phyloP scores from a whole-genome alignment of 2,329 filamentous ascomycete species.

The Cryoendolithus antarcticus region DNA sequence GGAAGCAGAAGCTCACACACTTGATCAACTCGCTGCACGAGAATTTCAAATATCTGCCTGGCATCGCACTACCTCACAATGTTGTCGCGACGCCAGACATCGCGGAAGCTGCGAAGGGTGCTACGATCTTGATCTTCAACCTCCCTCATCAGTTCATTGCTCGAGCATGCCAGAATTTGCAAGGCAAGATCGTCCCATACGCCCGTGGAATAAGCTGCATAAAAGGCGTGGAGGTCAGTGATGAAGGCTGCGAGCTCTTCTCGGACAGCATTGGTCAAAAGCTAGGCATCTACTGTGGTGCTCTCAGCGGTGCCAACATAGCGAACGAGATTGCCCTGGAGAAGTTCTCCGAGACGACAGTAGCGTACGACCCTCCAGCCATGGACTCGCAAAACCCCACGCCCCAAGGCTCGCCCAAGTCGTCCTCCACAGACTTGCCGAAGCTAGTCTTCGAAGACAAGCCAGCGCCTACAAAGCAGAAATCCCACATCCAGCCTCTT shows the following conservation, averaged over 20 bases:
- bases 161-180: conserved; percentile 69
- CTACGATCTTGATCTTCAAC: conserved; percentile 90
- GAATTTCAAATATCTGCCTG: conserved; percentile 96
- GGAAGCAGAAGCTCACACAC: conserved; percentile 73
- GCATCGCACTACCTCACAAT: conserved; percentile 70
- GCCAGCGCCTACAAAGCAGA: conserved; percentile 40
- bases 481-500: conserved; percentile 61
- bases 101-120: conserved; percentile 65
- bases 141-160: conserved; percentile 92
- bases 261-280: conserved; percentile 87
- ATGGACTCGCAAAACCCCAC: conserved; percentile 73
- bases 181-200: conserved; percentile 80
- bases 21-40: conserved; percentile 90
- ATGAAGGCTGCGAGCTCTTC: conserved; percentile 70
- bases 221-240: conserved; percentile 89
- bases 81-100: conserved; percentile 73
- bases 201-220: conserved; percentile 94
- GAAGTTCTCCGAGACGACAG: conserved; percentile 94
- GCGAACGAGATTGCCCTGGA: conserved; percentile 87
- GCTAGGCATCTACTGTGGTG: conserved; percentile 91
- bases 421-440: conserved; percentile 30
- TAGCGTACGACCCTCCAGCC: conserved; percentile 85
- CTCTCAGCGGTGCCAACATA: conserved; percentile 91
- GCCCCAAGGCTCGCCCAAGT: conserved; percentile 39
- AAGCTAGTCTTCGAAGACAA: conserved; percentile 23